Evolutionary conservation across 2,329 filamentous ascomycete species (phyloP), one percentile per base, ranked within the genome.

Genomic region (Fusarium denticulatum): DNA sequence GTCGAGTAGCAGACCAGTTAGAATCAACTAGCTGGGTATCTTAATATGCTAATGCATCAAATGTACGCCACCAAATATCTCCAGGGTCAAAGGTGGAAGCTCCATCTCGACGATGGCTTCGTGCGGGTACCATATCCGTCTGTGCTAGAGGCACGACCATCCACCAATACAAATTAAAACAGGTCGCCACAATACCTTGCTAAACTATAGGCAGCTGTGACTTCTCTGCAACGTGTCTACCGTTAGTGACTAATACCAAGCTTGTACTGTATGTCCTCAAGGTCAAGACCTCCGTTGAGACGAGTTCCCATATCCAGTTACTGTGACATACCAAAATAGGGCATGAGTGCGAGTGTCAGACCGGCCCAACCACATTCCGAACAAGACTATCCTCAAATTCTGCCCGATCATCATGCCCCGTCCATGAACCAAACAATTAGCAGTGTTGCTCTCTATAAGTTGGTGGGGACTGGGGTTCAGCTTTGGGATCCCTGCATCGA

Each of bases 311-410:
- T 45, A 16, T 42, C 28, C 26, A 60, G 47, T 37, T 13, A 22
- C 30, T 14, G 9, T 55, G 39, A 15, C 28, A 40, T 58, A 39
- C 61, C 55, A 26, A 65, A 66, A 72, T 63, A 32, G 71, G 69
- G 40, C 46, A 76, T 26, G 42, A 73, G 56, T 62, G 61, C 64
- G 69, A 74, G 42, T 60, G 75, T 78, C 71, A 78, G 76, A 73
- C 73, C 75, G 76, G 76, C 50, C 28, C 45, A 78, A 77, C 65
- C 73, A 72, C 67, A 22, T 43, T 62, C 71, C 71, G 75, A 28
- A 22, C 50, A 30, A 69, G 15, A 24, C 37, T 49, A 47, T 26
- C n/a, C 24, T 32, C 43, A 53, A 40, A 24, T 26, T 63, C 46
- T 53, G 37, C 57, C 59, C 43, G 60, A 52, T 53, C 69, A 65